Evolutionary conservation across 1,139 yeast genomes (phyloP), one percentile per base, ranked within the genome.

Genomic region (Candida gigantensis): DNA sequence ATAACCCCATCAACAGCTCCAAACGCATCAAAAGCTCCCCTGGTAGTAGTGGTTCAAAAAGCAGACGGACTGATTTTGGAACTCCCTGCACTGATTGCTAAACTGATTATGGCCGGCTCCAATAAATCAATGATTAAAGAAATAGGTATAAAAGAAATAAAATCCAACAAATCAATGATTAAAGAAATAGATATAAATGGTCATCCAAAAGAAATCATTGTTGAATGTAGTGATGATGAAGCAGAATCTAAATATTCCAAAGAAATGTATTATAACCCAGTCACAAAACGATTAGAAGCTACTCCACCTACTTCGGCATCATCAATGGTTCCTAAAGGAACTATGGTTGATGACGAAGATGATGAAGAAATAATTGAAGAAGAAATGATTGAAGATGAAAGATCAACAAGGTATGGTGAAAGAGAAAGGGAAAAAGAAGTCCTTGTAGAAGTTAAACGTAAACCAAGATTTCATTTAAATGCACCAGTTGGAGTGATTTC

Each of bases 201-300:
- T 27, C 32, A 40, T 3, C 45, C 57, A 2, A 56, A 53, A 36
- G 70, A 64, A 39, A 55, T 62, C 35, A 49, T 60, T 4, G 47
- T 65, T 28, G 72, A 65, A 40, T 49, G 60, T n/a, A 66, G 61
- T 28, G 60, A 51, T n/a, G 52, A 49, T 21, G 62, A 55, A 19
- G 65, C 54, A 32, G 62, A 45, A 5, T 47, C 46, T 13, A 35
- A 27, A 11, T 40, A 53, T 19, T 57, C 51, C n/a, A 51, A 56
- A 40, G 71, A 62, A 36, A 45, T 67, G 21, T 65, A 56, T 43
- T 64, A 47, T 40, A 64, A 66, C 40, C 70, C 68, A 1, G 39
- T 40, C 6, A 63, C 69, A 3, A 57, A 60, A 15, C 68, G 60
- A 43, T 49, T 66, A 13, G 70, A 63, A 40, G 49, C 57, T 14